Evolutionary conservation across 164 flowering plant species (phyloP), one percentile per base, ranked within the genome.

Genomic region (Annona cherimola): DNA sequence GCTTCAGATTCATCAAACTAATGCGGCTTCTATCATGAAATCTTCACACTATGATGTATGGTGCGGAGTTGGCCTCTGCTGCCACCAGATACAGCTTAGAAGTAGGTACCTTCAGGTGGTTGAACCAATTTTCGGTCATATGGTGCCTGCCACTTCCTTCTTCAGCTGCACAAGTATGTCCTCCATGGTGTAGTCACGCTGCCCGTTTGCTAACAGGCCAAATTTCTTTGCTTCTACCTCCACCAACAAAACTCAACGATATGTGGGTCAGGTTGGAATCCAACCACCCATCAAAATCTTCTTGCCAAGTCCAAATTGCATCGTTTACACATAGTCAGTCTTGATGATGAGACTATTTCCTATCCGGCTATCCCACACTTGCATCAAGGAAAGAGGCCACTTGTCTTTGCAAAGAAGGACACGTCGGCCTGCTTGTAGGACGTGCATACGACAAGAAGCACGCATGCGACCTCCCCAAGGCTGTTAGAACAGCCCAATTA

Each of bases 61-160:
- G 11, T 20, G 35, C 39, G 61, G 26, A 61, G 57, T 50, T 50
- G 14, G 57, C 57, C 14, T 50, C 57, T 16, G 14, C 57, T 50
- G 57, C 16, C 57, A 61, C 39, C 67, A 40, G n/a, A 62, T 16
- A 68, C 57, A 69, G 14, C 59, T 89, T 93, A 90, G 85, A 93
- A 93, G 85, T 73, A 88, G 80, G 96, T 86, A 69, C 96, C 98
- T 81, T 93, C 96, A 0, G 98, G 96, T 68, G 96, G 94, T 80
- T 93, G 96, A 50, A 88, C 98, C 69, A 93, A 82, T 83, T 93
- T 93, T 42, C 96, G 87, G 78, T 93, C 91, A 41, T 89, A 89
- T 35, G 98, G 84, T 11, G 93, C 83, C 2, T n/a, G 92, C 91
- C 98, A 93, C 91, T 74, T 91, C 98, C 84, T 88, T 93, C 82